phyloP scores from a whole-genome alignment of 2,329 filamentous ascomycete genomes.

The Chrysoporthe deuterocubensis region DNA sequence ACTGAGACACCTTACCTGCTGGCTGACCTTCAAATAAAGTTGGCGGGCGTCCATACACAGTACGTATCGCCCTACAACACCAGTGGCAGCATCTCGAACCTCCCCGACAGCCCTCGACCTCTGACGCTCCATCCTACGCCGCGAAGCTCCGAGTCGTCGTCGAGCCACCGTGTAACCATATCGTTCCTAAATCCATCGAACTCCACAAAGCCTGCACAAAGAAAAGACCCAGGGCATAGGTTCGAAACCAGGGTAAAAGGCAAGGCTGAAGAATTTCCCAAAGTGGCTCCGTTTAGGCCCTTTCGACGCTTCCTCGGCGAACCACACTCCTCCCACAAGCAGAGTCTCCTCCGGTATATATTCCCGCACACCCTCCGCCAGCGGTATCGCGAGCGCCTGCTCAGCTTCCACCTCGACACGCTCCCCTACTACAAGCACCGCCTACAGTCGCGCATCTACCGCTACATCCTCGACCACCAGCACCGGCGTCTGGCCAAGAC shows the following conservation, averaged over 20 bases:
- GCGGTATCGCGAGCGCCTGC: conserved; percentile 67
- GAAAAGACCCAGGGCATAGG: neutral
- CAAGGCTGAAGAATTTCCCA: conserved; percentile 30
- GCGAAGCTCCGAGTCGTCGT: neutral
- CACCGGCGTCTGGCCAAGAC: conserved; percentile 54
- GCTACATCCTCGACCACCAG: conserved; percentile 70
- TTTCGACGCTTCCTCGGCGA: conserved; percentile 40
- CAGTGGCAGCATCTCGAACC: neutral
- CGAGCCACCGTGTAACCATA: neutral
- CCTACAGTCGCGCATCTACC: conserved; percentile 77
- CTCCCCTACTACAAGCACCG: conserved; percentile 72
- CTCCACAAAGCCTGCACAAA: neutral
- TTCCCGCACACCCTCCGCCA: conserved; percentile 67
- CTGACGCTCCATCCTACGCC: neutral
- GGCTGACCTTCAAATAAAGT: no score
- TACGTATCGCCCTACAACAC: neutral
- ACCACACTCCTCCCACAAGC: conserved; percentile 46
- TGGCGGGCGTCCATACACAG: neutral
- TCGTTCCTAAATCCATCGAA: neutral
- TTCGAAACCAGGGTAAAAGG: neutral
- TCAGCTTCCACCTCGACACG: conserved; percentile 74
- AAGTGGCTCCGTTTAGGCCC: conserved; percentile 51
- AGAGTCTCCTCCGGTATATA: conserved; percentile 65
- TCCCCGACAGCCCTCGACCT: neutral
- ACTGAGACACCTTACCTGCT: no score